Percentiles rank a stretch among this genome's conserved stretches.
Evolutionary conservation across 257 asterid species (phyloP).

Genomic region (Scutellaria galericulata): DNA sequence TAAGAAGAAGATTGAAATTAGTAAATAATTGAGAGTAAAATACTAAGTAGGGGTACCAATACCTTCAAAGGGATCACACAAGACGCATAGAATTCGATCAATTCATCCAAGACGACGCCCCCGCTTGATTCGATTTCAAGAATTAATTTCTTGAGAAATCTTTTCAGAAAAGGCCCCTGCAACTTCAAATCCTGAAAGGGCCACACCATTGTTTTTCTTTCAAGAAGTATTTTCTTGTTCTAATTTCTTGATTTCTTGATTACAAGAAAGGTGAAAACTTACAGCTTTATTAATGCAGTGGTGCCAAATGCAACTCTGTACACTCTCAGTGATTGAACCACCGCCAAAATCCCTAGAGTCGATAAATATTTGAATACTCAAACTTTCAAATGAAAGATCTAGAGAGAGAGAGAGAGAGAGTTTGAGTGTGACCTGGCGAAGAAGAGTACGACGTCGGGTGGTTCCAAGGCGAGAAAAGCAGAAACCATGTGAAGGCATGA

Average conservation of each 20-base stretch:
- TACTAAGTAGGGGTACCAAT: not conserved
- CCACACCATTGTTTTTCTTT: not conserved
- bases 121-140: constrained; percentile 74
- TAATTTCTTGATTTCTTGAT: not conserved
- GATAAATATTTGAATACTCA: not conserved
- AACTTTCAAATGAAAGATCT: not conserved
- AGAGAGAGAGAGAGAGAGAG: not conserved
- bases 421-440: constrained; percentile 62
- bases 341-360: constrained; percentile 69
- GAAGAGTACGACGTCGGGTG: constrained; percentile 66
- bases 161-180: constrained; percentile 63
- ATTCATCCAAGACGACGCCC: constrained; percentile 68
- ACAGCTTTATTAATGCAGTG: constrained; percentile 66
- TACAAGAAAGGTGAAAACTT: constrained; percentile 28
- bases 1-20: not conserved
- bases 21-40: not conserved
- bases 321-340: constrained; percentile 65
- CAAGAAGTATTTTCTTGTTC: not conserved
- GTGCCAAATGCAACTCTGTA: constrained; percentile 77
- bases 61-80: constrained; percentile 66
- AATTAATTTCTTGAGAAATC: constrained; percentile 78
- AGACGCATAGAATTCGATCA: constrained; percentile 72
- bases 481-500: constrained; percentile 54
- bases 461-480: constrained; percentile 80
- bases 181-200: constrained; percentile 51